Conservation (phyloP, 2,329 filamentous ascomycete genomes). For the Aspergillus unguis region DNA sequence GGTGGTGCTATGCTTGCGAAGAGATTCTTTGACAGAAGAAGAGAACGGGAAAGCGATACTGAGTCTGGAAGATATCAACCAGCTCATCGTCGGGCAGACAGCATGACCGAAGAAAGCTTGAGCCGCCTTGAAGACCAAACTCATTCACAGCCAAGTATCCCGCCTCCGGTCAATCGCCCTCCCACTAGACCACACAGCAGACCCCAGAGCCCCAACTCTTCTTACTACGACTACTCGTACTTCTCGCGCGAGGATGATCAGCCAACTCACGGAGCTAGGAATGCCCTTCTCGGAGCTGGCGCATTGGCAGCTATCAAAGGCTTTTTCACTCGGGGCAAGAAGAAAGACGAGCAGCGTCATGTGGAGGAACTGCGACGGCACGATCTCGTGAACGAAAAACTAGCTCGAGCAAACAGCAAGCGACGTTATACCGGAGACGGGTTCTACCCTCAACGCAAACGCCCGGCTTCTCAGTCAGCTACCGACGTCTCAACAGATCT, state of each 20-base stretch:
- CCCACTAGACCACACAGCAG: constrained; percentile 35
- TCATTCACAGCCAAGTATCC: constrained; percentile 44
- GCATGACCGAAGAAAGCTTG: constrained; percentile 40
- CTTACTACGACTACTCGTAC: constrained; percentile 35
- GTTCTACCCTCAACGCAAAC: constrained; percentile 31
- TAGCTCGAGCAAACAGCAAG: constrained; percentile 53
- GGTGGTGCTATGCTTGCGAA: constrained; percentile 63
- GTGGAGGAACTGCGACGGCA: constrained; percentile 54
- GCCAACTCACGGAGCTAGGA: constrained; percentile 51
- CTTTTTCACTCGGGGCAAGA: constrained; percentile 59
- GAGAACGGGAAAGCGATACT: constrained; percentile 53
- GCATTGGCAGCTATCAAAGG: constrained; percentile 59
- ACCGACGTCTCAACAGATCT: constrained; percentile 39
- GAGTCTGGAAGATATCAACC: constrained; percentile 53
- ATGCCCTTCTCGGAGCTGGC: constrained; percentile 64
- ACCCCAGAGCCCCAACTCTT: constrained; percentile 35
- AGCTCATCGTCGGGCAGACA: constrained; percentile 48
- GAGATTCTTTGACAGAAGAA: constrained; percentile 55
- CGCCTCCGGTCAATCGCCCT: constrained; percentile 32
- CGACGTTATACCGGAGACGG: constrained; percentile 71
- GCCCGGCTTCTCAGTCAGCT: constrained; percentile 33
- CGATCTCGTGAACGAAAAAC: constrained; percentile 52
- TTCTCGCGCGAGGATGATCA: constrained; percentile 36
- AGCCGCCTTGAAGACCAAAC: constrained; percentile 53
- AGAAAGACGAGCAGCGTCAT: constrained; percentile 57